Conservation (phyloP, 805 yeast species). For the Pichia deserticola region DNA sequence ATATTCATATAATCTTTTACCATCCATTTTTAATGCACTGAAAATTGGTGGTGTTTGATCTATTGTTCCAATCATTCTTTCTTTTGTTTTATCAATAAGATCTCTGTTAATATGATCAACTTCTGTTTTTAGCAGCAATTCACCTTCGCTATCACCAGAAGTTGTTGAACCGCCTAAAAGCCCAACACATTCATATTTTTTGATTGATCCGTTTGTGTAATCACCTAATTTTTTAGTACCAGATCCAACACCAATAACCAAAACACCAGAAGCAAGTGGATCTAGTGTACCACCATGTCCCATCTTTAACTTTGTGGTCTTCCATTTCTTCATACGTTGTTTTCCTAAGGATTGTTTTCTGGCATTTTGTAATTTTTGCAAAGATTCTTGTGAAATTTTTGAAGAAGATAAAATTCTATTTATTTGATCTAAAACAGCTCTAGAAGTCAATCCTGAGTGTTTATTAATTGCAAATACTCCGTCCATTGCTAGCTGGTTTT, state of each 20-base stretch:
- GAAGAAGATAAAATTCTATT: conserved; percentile 59
- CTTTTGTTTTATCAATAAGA: conserved; percentile 40
- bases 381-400: conserved; percentile 45
- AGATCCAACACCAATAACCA: conserved; percentile 83
- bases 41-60: conserved; percentile 92
- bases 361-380: conserved; percentile 42
- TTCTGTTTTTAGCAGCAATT: conserved; percentile 52
- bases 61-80: conserved; percentile 70
- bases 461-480: conserved; percentile 91
- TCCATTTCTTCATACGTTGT: conserved; percentile 49
- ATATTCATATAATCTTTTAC: conserved; percentile 88
- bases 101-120: conserved; percentile 51
- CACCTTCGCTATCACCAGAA: conserved; percentile 91
- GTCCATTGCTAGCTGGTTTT: conserved; percentile 44
- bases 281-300: conserved; percentile 99
- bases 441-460: conserved; percentile 79
- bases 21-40: conserved; percentile 91
- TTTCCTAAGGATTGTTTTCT: conserved; percentile 38
- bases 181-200: conserved; percentile 78
- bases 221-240: conserved; percentile 80
- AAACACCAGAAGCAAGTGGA: conserved; percentile 91
- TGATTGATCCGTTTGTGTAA: conserved; percentile 66
- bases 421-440: conserved; percentile 59
- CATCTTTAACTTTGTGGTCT: conserved; percentile 42
- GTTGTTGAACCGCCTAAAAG: conserved; percentile 86